phyloP scores from a whole-genome alignment of 352 stramenopile genomes.

The Pythium rhizo-oryzae region DNA sequence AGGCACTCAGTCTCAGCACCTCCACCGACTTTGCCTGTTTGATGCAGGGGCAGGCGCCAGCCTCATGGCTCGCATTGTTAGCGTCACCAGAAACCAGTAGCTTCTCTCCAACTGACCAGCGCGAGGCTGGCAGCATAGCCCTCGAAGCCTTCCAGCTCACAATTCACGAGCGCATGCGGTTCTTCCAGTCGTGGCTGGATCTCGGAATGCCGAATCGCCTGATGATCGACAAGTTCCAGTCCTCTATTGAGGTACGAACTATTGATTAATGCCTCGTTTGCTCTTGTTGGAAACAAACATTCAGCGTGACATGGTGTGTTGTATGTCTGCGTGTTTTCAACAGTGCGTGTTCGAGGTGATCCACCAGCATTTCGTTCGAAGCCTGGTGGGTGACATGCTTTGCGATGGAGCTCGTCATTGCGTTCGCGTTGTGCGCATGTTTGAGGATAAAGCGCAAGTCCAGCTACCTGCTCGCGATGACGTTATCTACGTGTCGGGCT shows the following conservation, averaged over 20 bases:
- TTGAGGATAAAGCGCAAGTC: slow-evolving; percentile 37
- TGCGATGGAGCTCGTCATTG: slow-evolving; percentile 37
- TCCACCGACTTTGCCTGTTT: slow-evolving; percentile 7
- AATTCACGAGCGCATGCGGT: slow-evolving; percentile 40
- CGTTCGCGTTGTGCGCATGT: slow-evolving; percentile 39
- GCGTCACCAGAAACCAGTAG: neutral
- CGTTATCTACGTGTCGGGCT: slow-evolving; percentile 24
- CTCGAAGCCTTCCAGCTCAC: slow-evolving; percentile 43
- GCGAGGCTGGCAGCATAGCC: neutral
- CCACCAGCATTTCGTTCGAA: slow-evolving; percentile 63
- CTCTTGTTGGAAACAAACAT: neutral
- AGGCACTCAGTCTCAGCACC: neutral
- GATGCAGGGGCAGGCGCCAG: slow-evolving; percentile 9
- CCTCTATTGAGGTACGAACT: slow-evolving; percentile 15
- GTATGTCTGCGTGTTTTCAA: neutral
- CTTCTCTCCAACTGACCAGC: neutral
- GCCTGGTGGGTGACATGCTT: slow-evolving; percentile 37
- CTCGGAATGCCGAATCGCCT: slow-evolving; percentile 32
- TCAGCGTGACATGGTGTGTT: neutral
- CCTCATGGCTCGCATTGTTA: neutral
- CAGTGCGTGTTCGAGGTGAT: slow-evolving; percentile 54
- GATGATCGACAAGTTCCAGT: slow-evolving; percentile 46
- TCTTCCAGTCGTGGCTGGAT: slow-evolving; percentile 42
- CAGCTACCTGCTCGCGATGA: slow-evolving; percentile 17
- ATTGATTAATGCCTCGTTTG: too few species aligned